Percentiles rank a stretch among this genome's conserved stretches.
Conservation (phyloP, 176 grass and related monocot genomes). For the Avena sativa region DNA sequence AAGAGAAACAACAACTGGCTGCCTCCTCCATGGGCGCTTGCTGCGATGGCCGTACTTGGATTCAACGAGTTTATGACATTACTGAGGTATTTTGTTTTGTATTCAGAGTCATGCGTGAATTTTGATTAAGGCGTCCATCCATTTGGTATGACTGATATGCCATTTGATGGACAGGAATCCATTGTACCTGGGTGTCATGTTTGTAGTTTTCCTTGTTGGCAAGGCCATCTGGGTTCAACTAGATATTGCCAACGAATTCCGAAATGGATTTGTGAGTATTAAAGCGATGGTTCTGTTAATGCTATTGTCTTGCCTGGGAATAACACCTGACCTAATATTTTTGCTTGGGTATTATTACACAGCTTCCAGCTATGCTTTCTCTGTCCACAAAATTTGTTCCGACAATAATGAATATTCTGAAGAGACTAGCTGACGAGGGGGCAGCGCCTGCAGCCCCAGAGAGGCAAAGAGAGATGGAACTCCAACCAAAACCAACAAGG, state of each 20-base stretch:
- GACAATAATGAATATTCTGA: constrained; percentile 91
- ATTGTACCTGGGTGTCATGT: constrained; percentile 73
- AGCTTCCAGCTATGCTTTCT: constrained; percentile 88
- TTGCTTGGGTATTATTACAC: constrained; percentile 20
- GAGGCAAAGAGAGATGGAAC: constrained; percentile 59
- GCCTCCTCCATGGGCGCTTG: constrained; percentile 98
- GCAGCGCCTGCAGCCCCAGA: constrained; percentile 58
- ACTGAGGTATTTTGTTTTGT: constrained; percentile 66
- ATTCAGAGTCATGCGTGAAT: background rate
- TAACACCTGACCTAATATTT: constrained; percentile 27
- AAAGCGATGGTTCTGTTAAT: constrained; percentile 17
- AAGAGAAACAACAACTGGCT: constrained; percentile 97
- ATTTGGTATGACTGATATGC: constrained; percentile 33
- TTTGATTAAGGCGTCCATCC: background rate
- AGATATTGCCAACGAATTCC: constrained; percentile 79
- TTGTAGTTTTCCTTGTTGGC: constrained; percentile 80
- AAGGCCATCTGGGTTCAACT: constrained; percentile 96
- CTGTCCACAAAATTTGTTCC: constrained; percentile 96
- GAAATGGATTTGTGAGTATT: constrained; percentile 85
- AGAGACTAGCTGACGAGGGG: constrained; percentile 88
- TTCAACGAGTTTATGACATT: constrained; percentile 99
- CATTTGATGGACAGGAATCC: constrained; percentile 76
- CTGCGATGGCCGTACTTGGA: constrained; percentile 83
- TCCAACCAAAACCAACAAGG: constrained; percentile 60
- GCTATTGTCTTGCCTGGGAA: constrained; percentile 2